Evolutionary conservation across 2,329 filamentous ascomycete species (phyloP).

Genomic region (Colletotrichum sp.): DNA sequence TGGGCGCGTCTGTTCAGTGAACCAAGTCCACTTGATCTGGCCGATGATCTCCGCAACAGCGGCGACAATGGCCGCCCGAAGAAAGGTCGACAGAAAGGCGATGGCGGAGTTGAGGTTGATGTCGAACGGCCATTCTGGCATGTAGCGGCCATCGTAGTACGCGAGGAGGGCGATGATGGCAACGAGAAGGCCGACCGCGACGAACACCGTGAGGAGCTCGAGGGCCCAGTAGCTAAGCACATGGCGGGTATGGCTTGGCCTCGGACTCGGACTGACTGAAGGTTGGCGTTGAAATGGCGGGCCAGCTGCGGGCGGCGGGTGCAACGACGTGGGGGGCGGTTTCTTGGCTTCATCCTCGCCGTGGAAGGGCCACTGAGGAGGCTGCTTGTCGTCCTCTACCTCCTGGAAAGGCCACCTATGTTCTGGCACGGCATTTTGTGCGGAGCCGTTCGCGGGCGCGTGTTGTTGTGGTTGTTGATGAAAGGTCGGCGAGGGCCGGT

Average conservation of each 20-base stretch:
- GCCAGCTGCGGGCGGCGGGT: neutral
- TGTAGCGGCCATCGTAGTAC: slow-evolving; percentile 7
- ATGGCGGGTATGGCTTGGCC: neutral
- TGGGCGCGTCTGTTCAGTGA: slow-evolving; percentile 27
- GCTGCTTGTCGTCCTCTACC: neutral
- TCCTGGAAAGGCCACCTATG: neutral
- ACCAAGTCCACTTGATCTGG: slow-evolving; percentile 37
- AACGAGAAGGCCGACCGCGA: neutral
- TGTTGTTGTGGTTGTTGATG: neutral
- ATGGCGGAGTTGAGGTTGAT: slow-evolving; percentile 27
- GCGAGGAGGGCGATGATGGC: slow-evolving; percentile 8
- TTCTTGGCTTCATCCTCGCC: neutral
- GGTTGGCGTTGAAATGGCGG: neutral
- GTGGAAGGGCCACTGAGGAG: neutral
- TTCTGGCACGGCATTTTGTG: neutral
- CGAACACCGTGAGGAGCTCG: neutral
- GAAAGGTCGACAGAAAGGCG: slow-evolving; percentile 19
- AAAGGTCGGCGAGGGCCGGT: neutral
- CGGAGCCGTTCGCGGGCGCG: neutral
- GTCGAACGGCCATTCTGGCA: slow-evolving; percentile 26
- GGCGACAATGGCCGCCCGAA: slow-evolving; percentile 28
- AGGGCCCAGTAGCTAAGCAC: slow-evolving; percentile 5
- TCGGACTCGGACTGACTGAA: neutral
- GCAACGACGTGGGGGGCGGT: neutral
- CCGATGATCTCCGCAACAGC: slow-evolving; percentile 33